Base-by-base conservation (phyloP, 1,284 basidiomycete species). In the Irpex sp. region DNA sequence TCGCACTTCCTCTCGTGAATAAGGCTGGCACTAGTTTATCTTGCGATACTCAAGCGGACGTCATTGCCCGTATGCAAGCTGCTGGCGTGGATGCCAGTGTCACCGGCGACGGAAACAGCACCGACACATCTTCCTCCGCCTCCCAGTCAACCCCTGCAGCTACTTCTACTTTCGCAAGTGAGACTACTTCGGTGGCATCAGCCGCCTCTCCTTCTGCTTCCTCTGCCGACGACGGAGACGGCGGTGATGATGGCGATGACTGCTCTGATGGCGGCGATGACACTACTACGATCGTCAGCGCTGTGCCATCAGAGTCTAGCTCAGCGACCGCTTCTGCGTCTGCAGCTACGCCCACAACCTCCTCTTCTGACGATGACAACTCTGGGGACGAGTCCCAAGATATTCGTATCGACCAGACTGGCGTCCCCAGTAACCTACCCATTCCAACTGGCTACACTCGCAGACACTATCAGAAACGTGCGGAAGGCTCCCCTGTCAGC, bases 1-100 rank as follows among this genome's bases (percentile, higher is more conserved):
- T 79, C 60, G 83, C 83, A 1, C 77, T 86, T 35, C 86, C 86
- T 0, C 75, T 84, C 47, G 78, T 83, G 31, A 81, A 82, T 68
- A 78, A 76, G 61, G 68, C 78, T 17, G 85, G 85, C 19, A 83
- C 82, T 0, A 78, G 74, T 65, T 65, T 86, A 50, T 68, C 75
- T 46, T 87, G 85, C 69, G 79, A 80, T 54, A 77, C 76, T 3
- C 51, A 75, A 59, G 69, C 62, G 4, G 83, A 83, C 68, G 81
- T 80, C 2, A 60, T 68, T 4, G 68, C 74, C 3, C 76, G 80
- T 6, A 81, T 87, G 65, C 65, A 72, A 17, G 75, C 70, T 37
- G 78, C 83, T 19, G 83, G 83, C 61, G 83, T 80, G 17, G 62
- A 70, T 7, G 83, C 82, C 61, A 83, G 81, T 31, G 57, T 80